Evolutionary conservation across 164 flowering plant genomes (phyloP).

Genomic region (Umbilicus rupestris): DNA sequence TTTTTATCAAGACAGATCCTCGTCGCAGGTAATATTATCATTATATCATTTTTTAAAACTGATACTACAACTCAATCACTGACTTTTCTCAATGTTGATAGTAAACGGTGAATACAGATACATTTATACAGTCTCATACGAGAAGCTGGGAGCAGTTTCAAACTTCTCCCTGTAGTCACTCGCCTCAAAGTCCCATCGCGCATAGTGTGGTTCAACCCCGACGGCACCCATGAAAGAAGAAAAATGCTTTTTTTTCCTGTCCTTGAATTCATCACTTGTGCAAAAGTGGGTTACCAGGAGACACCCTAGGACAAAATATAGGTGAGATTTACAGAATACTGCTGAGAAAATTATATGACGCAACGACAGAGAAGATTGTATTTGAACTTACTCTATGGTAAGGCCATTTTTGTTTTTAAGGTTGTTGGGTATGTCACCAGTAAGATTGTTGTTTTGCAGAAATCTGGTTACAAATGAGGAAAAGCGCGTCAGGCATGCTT

Average conservation of each 20-base stretch:
- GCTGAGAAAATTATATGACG: neutral
- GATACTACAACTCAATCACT: too few species aligned
- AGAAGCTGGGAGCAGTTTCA: neutral
- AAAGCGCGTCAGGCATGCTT: neutral
- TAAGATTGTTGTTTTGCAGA: slow-evolving; percentile 61
- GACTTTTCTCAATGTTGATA: too few species aligned
- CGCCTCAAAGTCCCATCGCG: slow-evolving; percentile 3
- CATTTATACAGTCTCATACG: neutral
- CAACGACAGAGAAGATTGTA: neutral
- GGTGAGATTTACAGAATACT: neutral
- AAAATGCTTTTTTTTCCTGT: neutral
- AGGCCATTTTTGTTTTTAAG: slow-evolving; percentile 25
- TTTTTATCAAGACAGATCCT: too few species aligned
- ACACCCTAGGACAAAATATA: neutral
- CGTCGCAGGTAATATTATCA: too few species aligned
- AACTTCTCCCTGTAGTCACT: neutral
- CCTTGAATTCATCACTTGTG: neutral
- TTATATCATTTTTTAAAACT: too few species aligned
- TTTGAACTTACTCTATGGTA: slow-evolving; percentile 31
- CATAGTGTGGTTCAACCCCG: neutral
- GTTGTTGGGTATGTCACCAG: slow-evolving; percentile 27
- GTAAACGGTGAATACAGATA: neutral
- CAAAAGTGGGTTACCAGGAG: slow-evolving; percentile 3
- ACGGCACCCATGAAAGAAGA: neutral
- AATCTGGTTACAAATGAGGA: slow-evolving; percentile 29